These are phyloP conservation scores for Rhodotorula taiwanensis DNA, from an alignment of 768 basidiomycete species.

Conservation along the genomic window DNA sequence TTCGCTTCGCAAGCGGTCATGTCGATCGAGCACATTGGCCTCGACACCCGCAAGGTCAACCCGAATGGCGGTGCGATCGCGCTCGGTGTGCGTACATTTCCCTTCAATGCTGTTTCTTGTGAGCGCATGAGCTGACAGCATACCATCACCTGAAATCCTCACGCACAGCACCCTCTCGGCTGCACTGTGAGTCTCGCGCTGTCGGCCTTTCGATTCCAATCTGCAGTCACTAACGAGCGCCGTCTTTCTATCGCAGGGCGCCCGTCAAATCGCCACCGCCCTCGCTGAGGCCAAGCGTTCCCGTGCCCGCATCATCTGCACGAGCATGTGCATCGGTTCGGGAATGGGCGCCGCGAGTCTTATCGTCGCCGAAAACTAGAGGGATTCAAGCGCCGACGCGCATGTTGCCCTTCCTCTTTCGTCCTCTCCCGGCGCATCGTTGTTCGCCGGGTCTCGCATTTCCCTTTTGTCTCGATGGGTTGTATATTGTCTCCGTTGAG, in stretches of 20 bases:
- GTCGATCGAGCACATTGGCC: slow-evolving; percentile 57
- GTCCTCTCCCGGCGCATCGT: no score
- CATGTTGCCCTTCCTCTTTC: no score
- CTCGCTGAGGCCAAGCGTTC: slow-evolving; percentile 68
- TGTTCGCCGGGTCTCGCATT: no score
- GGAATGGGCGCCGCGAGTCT: no score
- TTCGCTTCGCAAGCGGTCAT: slow-evolving; percentile 69
- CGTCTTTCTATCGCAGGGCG: slow-evolving; percentile 49
- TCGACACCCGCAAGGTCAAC: slow-evolving; percentile 67
- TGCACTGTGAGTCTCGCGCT: slow-evolving; percentile 1
- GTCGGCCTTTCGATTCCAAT: no score
- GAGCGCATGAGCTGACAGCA: slow-evolving; percentile 50
- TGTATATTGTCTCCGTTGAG: no score
- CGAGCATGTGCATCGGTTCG: slow-evolving; percentile 81
- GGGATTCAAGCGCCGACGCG: no score
- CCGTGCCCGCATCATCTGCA: slow-evolving; percentile 68
- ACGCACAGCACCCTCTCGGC: slow-evolving; percentile 1
- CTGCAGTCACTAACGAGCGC: not conserved
- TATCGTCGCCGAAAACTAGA: not conserved
- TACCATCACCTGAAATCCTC: not conserved
- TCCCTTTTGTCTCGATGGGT: no score
- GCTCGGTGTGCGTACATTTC: slow-evolving; percentile 50
- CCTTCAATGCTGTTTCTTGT: slow-evolving; percentile 45
- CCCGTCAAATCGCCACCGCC: slow-evolving; percentile 80
- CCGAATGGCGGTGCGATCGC: slow-evolving; percentile 78